Conservation (phyloP, 2,329 filamentous ascomycete species). For the Aspergillus floridensis region DNA sequence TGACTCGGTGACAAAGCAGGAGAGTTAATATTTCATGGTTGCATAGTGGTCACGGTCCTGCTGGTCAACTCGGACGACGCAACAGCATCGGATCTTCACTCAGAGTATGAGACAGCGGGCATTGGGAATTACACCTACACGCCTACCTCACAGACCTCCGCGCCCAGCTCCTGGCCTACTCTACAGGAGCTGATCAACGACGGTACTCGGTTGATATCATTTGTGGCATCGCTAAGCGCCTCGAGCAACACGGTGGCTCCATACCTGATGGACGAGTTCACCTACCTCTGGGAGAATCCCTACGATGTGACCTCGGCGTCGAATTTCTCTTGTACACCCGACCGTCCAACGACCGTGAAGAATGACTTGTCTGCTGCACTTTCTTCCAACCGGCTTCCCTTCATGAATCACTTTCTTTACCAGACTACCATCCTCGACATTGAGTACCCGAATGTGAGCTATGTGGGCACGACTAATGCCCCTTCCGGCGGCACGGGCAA, state of each 20-base stretch:
- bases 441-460: constrained; percentile 59
- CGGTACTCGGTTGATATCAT: constrained; percentile 65
- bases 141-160: constrained; percentile 47
- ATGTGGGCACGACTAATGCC: constrained; percentile 65
- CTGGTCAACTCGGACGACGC: constrained; percentile 68
- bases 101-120: constrained; percentile 56
- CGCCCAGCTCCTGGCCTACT: constrained; percentile 63
- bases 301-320: constrained; percentile 62
- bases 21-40: constrained; percentile 1
- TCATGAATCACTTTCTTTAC: constrained; percentile 82
- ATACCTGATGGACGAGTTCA: constrained; percentile 46
- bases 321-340: constrained; percentile 70
- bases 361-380: constrained; percentile 52
- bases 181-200: constrained; percentile 66
- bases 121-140: constrained; percentile 62
- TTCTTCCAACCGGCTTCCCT: constrained; percentile 59
- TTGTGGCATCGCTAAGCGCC: constrained; percentile 56
- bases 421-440: constrained; percentile 51
- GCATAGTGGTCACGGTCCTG: constrained; percentile 65
- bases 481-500: constrained; percentile 56
- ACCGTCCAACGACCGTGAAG: constrained; percentile 59
- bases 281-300: constrained; percentile 66
- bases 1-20: background rate
- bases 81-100: constrained; percentile 54
- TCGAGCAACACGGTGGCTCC: constrained; percentile 36